Conservation (phyloP, 139 green algal species). For the Coelastrella sp. region DNA sequence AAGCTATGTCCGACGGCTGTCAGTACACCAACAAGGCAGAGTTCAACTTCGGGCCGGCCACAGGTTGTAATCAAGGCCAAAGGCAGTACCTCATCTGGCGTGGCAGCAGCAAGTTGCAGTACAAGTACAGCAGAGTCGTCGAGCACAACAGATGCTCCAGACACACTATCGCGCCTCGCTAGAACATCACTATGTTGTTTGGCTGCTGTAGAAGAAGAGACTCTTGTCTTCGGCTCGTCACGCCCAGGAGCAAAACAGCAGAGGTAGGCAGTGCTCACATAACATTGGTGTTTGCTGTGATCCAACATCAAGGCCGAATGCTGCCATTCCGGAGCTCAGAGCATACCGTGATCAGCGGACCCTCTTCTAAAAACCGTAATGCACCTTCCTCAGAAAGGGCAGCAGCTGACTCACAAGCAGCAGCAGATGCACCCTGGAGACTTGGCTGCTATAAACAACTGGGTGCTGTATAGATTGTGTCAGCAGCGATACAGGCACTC, state of each 20-base stretch:
- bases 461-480: no score
- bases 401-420: no score
- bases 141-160: no score
- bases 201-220: neutral
- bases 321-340: no score
- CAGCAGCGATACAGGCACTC: no score
- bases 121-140: neutral
- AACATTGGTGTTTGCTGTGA: neutral
- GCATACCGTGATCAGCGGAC: no score
- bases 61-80: neutral
- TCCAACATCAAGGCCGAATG: neutral
- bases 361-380: no score
- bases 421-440: no score
- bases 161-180: no score
- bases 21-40: constrained; percentile 13
- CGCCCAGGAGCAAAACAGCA: constrained; percentile 33
- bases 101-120: neutral
- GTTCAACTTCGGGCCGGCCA: constrained; percentile 31
- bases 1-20: neutral
- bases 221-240: neutral
- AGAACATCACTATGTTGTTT: neutral
- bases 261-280: neutral
- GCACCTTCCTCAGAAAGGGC: no score
- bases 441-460: no score
- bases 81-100: no score